phyloP scores from a whole-genome alignment of 805 yeast species.

The Jamesozyma piceae region DNA sequence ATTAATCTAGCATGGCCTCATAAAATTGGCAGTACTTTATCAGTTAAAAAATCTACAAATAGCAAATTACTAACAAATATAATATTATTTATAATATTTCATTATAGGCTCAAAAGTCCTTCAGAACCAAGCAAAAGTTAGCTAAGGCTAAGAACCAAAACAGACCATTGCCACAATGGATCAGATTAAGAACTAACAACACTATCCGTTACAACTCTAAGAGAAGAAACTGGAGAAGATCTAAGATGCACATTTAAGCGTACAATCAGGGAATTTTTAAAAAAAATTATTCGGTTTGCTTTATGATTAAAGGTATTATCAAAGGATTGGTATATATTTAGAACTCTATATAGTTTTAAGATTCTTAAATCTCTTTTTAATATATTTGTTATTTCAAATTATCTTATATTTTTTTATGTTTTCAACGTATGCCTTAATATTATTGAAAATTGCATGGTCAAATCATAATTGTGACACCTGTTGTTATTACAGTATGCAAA shows the following conservation, averaged over 20 bases:
- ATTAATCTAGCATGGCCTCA: no score
- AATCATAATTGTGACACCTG: no score
- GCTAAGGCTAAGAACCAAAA: slow-evolving; percentile 98
- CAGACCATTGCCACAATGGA: slow-evolving; percentile 99
- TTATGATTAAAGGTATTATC: not conserved
- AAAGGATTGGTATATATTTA: not conserved
- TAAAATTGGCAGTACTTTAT: no score
- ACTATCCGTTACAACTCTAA: slow-evolving; percentile 97
- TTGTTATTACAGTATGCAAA: no score
- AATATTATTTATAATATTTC: not conserved
- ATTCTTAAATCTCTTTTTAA: not conserved
- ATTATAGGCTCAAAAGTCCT: slow-evolving; percentile 78
- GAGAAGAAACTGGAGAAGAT: slow-evolving; percentile 99
- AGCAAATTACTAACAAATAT: no score
- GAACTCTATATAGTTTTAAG: not conserved
- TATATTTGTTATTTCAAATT: slow-evolving; percentile 2
- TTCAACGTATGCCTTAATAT: no score
- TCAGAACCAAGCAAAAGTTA: slow-evolving; percentile 95
- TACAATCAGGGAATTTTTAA: not conserved
- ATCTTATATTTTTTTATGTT: no score
- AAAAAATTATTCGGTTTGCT: not conserved
- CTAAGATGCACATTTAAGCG: slow-evolving; percentile 89
- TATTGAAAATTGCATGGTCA: no score
- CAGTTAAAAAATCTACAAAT: no score
- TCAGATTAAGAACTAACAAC: slow-evolving; percentile 97